Conservation (phyloP, 2,329 filamentous ascomycete species). For the Cordyceps militaris region DNA sequence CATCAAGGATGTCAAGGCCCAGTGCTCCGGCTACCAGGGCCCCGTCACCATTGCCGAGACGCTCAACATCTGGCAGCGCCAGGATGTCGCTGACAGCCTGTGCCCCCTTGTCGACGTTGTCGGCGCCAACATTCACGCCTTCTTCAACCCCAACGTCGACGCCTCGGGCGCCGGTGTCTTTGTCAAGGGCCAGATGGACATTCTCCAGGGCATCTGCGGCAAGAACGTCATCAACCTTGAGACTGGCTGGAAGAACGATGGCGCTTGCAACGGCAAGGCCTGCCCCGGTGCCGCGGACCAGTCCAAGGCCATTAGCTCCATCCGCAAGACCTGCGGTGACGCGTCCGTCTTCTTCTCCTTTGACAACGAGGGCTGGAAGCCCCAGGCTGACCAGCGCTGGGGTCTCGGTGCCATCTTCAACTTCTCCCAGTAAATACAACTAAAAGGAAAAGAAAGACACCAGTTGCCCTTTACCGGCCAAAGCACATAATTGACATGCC, state of each 20-base stretch:
- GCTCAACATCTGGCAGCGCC: conserved; percentile 66
- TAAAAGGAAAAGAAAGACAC: too few relatives aligned
- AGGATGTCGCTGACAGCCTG: conserved; percentile 49
- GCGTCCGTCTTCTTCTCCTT: conserved; percentile 77
- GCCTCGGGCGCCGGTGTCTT: conserved; percentile 67
- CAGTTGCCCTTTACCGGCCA: not conserved
- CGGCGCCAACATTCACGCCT: conserved; percentile 84
- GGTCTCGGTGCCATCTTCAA: conserved; percentile 40
- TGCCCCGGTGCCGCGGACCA: conserved; percentile 63
- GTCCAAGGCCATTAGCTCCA: conserved; percentile 61
- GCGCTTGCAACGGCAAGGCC: conserved; percentile 64
- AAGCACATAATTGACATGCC: conserved; percentile 7
- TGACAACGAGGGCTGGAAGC: conserved; percentile 78
- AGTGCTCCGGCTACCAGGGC: conserved; percentile 68
- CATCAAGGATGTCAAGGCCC: conserved; percentile 57
- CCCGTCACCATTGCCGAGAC: conserved; percentile 82
- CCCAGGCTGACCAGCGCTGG: conserved; percentile 61
- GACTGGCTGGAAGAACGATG: conserved; percentile 77
- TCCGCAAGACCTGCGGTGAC: conserved; percentile 57
- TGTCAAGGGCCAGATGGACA: conserved; percentile 63
- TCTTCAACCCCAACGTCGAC: conserved; percentile 70
- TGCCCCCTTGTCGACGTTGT: conserved; percentile 72
- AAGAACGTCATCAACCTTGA: conserved; percentile 77
- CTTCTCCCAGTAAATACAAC: conserved; percentile 12
- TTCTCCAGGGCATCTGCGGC: conserved; percentile 65